phyloP scores from a whole-genome alignment of 2,329 filamentous ascomycete genomes.

The Sarocladium oryzae region DNA sequence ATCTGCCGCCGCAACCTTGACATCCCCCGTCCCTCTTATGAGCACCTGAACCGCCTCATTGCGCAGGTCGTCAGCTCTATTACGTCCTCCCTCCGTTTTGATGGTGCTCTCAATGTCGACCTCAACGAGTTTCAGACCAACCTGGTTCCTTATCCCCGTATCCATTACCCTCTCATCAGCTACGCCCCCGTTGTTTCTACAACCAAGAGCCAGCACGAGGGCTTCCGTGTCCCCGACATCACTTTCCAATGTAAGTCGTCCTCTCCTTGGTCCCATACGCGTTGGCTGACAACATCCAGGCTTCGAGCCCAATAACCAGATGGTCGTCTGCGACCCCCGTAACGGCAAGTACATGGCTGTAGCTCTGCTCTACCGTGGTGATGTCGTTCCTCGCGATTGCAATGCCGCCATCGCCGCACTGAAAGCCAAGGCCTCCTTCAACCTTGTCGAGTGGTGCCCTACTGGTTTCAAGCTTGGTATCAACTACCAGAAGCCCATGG shows the following conservation, averaged over 20 bases:
- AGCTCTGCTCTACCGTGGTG: constrained; percentile 64
- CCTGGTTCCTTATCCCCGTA: constrained; percentile 66
- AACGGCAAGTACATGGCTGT: constrained; percentile 75
- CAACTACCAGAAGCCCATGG: constrained; percentile 64
- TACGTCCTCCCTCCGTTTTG: constrained; percentile 65
- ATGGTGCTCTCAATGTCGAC: constrained; percentile 67
- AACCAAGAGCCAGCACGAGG: constrained; percentile 75
- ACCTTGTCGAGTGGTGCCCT: constrained; percentile 69
- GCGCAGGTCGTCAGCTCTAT: constrained; percentile 71
- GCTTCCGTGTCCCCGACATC: constrained; percentile 76
- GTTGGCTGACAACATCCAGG: constrained; percentile 33
- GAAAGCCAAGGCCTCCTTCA: constrained; percentile 67
- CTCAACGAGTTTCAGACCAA: constrained; percentile 76
- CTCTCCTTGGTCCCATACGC: constrained; percentile 7
- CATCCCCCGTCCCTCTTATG: constrained; percentile 61
- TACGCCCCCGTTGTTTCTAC: constrained; percentile 66
- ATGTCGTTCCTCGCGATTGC: constrained; percentile 65
- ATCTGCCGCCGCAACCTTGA: constrained; percentile 68
- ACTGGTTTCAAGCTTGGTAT: constrained; percentile 72
- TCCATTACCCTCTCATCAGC: constrained; percentile 68
- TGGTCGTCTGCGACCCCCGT: constrained; percentile 68
- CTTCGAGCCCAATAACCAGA: constrained; percentile 74
- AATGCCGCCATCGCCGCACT: constrained; percentile 58
- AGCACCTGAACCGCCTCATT: constrained; percentile 67
- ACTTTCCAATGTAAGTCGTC: constrained; percentile 61